Evolutionary conservation across 805 yeast species (phyloP).

Genomic region (Lipomyces anomalus): DNA sequence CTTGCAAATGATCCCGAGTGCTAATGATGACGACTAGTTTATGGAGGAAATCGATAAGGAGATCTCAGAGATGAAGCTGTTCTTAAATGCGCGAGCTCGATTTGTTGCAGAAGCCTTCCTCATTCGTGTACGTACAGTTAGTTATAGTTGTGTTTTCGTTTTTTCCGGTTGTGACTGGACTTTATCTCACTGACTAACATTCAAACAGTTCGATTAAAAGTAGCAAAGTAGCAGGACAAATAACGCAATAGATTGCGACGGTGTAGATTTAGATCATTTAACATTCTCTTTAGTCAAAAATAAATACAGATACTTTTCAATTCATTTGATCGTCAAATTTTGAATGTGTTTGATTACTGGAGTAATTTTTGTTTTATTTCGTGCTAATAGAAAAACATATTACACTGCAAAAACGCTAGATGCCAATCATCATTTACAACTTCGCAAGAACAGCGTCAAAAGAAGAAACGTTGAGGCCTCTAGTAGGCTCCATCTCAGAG

Average conservation of each 20-base stretch:
- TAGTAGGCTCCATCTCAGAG: conserved; percentile 44
- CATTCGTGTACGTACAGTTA: conserved; percentile 58
- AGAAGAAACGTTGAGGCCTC: conserved; percentile 42
- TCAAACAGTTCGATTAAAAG: no score
- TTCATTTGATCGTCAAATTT: no score
- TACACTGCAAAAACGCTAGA: no score
- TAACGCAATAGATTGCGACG: no score
- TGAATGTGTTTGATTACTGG: no score
- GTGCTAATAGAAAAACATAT: no score
- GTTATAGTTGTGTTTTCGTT: conserved; percentile 35
- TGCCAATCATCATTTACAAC: conserved; percentile 25
- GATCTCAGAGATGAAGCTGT: conserved; percentile 95
- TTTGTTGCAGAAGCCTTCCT: conserved; percentile 94
- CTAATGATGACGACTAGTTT: conserved; percentile 38
- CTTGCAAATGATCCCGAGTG: neutral
- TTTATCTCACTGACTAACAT: no score
- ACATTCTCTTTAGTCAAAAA: no score
- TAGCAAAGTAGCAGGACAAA: no score
- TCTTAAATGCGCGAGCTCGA: conserved; percentile 94
- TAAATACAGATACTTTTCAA: neutral
- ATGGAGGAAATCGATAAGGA: conserved; percentile 99
- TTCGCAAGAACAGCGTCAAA: conserved; percentile 41
- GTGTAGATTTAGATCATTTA: no score
- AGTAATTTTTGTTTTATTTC: no score
- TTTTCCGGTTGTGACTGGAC: neutral